These are phyloP conservation scores for Pholiota adiposa DNA, from an alignment of 1,284 basidiomycete species.

Conservation along the genomic window DNA sequence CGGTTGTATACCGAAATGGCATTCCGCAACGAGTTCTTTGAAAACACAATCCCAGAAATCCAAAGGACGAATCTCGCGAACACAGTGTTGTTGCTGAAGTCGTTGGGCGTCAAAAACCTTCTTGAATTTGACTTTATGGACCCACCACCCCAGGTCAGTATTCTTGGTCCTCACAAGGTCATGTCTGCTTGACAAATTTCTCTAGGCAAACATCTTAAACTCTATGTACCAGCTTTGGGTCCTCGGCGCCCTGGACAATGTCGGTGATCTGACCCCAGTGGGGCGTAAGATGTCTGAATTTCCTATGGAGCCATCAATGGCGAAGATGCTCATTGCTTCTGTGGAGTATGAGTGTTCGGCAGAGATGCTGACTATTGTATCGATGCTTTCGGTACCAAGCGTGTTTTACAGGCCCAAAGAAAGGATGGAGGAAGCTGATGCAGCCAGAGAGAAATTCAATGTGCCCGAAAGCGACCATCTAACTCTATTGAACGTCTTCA, in stretches of 20 bases:
- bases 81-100: constrained; percentile 93
- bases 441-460: constrained; percentile 96
- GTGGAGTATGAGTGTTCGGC: constrained; percentile 92
- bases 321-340: constrained; percentile 97
- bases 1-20: constrained; percentile 89
- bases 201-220: constrained; percentile 89
- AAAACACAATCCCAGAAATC: constrained; percentile 97
- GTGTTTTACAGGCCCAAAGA: constrained; percentile 97
- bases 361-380: constrained; percentile 98
- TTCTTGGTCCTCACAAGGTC: constrained; percentile 48
- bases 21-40: constrained; percentile 87
- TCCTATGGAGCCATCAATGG: constrained; percentile 97
- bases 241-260: constrained; percentile 94
- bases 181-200: constrained; percentile 47
- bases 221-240: constrained; percentile 99
- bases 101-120: constrained; percentile 94
- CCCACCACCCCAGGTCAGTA: constrained; percentile 84
- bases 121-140: constrained; percentile 99
- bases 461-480: constrained; percentile 98
- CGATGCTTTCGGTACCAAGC: constrained; percentile 97
- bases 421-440: constrained; percentile 94
- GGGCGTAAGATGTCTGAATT: constrained; percentile 99
- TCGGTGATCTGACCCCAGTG: constrained; percentile 91
- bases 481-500: constrained; percentile 95
- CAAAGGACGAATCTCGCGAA: constrained; percentile 98